Evolutionary conservation across 148 eudicot species (phyloP), one percentile per base, ranked within the genome.

Genomic region (Hydrangea macrophylla): DNA sequence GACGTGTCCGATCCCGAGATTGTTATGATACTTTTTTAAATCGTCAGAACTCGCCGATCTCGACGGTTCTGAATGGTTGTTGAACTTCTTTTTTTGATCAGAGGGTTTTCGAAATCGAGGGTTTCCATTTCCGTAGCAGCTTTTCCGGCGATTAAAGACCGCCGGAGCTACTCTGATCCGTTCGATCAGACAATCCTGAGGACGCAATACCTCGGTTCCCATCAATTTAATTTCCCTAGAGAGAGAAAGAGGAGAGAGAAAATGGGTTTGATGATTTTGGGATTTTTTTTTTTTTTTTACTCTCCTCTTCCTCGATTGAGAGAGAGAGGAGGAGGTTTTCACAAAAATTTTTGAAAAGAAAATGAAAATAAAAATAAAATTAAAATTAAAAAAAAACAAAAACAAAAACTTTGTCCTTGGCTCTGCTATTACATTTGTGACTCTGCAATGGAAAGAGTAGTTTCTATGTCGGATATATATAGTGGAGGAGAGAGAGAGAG

Each of bases 151-250:
- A 32, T 70, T 55, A 60, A 48, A 42, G 8, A 70, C 25, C 24
- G 78, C 9, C 58, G 68, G 60, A 1, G 65, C 51, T 3, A 55
- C 35, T 10, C 67, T 28, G 58, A 78, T 60, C 28, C 78, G 51
- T 5, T 76, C 69, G 5, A 9, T 51, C 17, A 80, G 64, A 23
- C 58, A 40, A 78, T 82, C 84, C 26, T 76, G 81, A 9, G 85
- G 80, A 23, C 68, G 37, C 73, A 80, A 70, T 39, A 81, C 63
- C 73, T 86, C 73, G 12, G 81, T 86, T 12, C 75, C 87, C 85
- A 83, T 86, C 22, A 48, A 48, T 48, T 15, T 15, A 45, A 5
- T 5, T 15, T 22, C n/a, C 15, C 53, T 17, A 15, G 53, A 6
- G 3, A 6, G 6, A 45, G 53, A 15, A 45, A 45, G 53, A 45